Conservation (phyloP, 1,284 basidiomycete genomes). For the Malassezia furfur region DNA sequence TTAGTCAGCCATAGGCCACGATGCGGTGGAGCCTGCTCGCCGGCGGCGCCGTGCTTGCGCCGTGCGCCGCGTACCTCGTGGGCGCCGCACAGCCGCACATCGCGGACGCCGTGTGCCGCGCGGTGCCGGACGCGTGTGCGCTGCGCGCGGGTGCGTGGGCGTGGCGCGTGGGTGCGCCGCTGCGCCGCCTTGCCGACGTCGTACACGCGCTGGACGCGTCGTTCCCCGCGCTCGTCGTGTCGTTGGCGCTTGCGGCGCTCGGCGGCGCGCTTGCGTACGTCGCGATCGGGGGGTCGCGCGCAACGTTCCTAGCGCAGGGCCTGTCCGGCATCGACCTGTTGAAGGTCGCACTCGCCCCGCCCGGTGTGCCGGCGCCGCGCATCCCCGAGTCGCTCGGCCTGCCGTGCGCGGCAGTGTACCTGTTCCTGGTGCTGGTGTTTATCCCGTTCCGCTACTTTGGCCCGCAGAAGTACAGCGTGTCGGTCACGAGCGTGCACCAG, state of each 20-base stretch:
- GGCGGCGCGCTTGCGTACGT: conserved; percentile 22
- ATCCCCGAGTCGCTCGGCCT: conserved; percentile 91
- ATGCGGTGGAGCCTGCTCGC: background rate
- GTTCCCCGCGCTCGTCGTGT: conserved; percentile 11
- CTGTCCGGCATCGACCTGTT: conserved; percentile 41
- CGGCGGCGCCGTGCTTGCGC: background rate
- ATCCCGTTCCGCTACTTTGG: conserved; percentile 45
- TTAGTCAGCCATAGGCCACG: conserved; percentile 10
- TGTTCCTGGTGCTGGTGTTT: conserved; percentile 58
- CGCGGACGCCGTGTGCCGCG: background rate
- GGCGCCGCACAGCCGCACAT: background rate
- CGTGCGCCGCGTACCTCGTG: conserved; percentile 1
- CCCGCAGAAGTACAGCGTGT: conserved; percentile 7
- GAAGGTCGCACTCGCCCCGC: conserved; percentile 18
- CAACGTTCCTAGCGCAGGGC: conserved; percentile 31
- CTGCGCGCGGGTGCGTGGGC: background rate
- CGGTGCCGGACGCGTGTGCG: background rate
- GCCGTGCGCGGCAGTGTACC: conserved; percentile 78
- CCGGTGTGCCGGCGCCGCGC: background rate
- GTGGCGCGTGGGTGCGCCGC: background rate
- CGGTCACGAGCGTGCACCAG: conserved; percentile 9
- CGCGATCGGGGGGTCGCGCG: conserved; percentile 22
- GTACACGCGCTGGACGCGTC: conserved; percentile 6
- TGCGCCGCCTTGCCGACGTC: background rate
- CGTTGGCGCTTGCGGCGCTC: conserved; percentile 22